These are phyloP conservation scores for Claviceps quebecensis DNA, from an alignment of 2,329 filamentous ascomycete species.

Conservation along the genomic window DNA sequence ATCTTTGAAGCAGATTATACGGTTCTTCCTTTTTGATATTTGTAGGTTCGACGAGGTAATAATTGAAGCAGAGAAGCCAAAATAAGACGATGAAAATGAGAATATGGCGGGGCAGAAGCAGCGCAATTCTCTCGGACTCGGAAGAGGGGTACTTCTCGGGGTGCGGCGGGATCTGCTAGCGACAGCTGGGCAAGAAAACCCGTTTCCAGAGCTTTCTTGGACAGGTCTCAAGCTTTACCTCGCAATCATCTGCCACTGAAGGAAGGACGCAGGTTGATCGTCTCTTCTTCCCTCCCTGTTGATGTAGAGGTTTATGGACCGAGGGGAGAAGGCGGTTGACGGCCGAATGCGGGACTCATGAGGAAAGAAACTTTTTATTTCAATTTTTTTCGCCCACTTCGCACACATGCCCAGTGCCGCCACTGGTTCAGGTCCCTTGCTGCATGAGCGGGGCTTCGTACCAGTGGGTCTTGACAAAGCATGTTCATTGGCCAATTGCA, in stretches of 20 bases:
- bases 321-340: constrained; percentile 3
- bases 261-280: constrained; percentile 6
- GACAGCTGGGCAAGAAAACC: constrained; percentile 22
- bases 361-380: background rate
- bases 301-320: constrained; percentile 5
- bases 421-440: constrained; percentile 1
- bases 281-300: constrained; percentile 4
- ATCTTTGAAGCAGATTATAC: constrained; percentile 12
- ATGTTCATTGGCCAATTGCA: constrained; percentile 4
- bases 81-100: background rate
- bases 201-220: constrained; percentile 24
- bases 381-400: background rate
- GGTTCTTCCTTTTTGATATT: no score
- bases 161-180: constrained; percentile 17
- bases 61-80: background rate
- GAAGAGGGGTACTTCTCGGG: constrained; percentile 6
- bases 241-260: constrained; percentile 22
- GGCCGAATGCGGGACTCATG: constrained; percentile 3
- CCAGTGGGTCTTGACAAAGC: background rate
- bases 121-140: constrained; percentile 4
- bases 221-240: constrained; percentile 23
- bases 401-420: background rate
- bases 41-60: background rate
- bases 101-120: constrained; percentile 17
- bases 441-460: background rate